Base-by-base conservation (phyloP, 768 basidiomycete genomes). In the Pleurotus platypus region DNA sequence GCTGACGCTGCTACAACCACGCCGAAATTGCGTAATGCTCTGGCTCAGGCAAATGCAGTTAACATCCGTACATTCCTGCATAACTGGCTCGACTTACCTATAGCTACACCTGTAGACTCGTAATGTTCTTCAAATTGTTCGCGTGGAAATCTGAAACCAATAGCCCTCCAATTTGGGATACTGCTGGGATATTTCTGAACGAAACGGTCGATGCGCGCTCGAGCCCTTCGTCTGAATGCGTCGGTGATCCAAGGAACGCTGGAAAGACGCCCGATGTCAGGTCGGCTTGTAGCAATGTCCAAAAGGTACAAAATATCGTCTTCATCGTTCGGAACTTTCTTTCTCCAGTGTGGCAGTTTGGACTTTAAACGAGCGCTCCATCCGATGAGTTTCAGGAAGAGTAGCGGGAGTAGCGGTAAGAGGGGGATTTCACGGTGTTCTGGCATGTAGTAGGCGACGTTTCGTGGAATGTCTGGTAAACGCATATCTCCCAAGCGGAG, bases 251-350 rank as follows among this genome's bases (percentile, higher is more conserved):
- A 45, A 16, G n/a, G 42, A 7, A 16, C 42, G 9, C 42, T 45
- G 42, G 42, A 45, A 45, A 45, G 42, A 22, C 20, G 42, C n/a
- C 42, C 42, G 6, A 45, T 45, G 13, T 45, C 42, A 6, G 42
- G 42, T 22, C 42, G 16, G 42, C n/a, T 6, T 22, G 69, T 68
- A 1, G 72, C 74, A n/a, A 79, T 63, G 7, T 62, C 60, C 38
- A 83, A 66, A 13, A 81, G 63, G 49, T 77, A 68, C 5, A 61
- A 59, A 40, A 83, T 72, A 59, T 82, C 80, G 13, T 60, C 58
- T 18, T 69, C 71, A 60, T 81, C 80, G 7, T 70, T 61, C 38
- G 66, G 63, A 53, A 72, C 67, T 64, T 81, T 82, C 9, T 51
- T 59, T 40, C 60, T 66, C 61, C 77, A 68, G 55, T 75, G 64